These are phyloP conservation scores for Aureobasidium vineae DNA, from an alignment of 2,329 filamentous ascomycete species.

Conservation along the genomic window DNA sequence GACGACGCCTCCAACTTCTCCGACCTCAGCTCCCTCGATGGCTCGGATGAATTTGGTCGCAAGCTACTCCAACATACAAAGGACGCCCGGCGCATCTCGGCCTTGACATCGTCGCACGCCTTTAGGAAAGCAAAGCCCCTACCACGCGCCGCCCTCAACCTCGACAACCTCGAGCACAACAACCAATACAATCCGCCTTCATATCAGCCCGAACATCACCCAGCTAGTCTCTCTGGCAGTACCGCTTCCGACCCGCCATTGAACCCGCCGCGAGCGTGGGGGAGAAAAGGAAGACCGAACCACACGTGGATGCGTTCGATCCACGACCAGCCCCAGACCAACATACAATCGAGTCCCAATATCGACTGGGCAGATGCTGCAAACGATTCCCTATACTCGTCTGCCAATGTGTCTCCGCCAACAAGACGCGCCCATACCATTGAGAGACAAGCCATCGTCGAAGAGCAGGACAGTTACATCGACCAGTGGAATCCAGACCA, in stretches of 20 bases:
- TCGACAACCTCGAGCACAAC: constrained; percentile 46
- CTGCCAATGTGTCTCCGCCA: constrained; percentile 44
- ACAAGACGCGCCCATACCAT: constrained; percentile 35
- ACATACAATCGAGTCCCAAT: constrained; percentile 30
- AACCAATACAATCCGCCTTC: neutral
- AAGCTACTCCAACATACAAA: constrained; percentile 45
- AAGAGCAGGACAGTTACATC: constrained; percentile 29
- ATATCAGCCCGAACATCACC: neutral
- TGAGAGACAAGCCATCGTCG: constrained; percentile 32
- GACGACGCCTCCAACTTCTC: constrained; percentile 35
- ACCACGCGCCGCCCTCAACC: constrained; percentile 42
- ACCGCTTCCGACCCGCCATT: constrained; percentile 46
- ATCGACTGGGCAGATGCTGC: constrained; percentile 36
- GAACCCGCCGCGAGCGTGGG: constrained; percentile 49
- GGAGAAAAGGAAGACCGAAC: constrained; percentile 45
- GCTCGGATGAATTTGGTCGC: constrained; percentile 49
- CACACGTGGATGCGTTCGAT: constrained; percentile 47
- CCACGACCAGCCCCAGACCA: constrained; percentile 25
- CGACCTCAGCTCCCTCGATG: constrained; percentile 43
- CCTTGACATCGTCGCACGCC: constrained; percentile 34
- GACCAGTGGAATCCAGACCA: constrained; percentile 40
- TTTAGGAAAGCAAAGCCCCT: constrained; percentile 47
- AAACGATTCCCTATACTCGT: constrained; percentile 42
- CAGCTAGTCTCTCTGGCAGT: constrained; percentile 36
- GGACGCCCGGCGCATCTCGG: constrained; percentile 42